Conservation (phyloP, 768 basidiomycete species). For the Postia placenta region DNA sequence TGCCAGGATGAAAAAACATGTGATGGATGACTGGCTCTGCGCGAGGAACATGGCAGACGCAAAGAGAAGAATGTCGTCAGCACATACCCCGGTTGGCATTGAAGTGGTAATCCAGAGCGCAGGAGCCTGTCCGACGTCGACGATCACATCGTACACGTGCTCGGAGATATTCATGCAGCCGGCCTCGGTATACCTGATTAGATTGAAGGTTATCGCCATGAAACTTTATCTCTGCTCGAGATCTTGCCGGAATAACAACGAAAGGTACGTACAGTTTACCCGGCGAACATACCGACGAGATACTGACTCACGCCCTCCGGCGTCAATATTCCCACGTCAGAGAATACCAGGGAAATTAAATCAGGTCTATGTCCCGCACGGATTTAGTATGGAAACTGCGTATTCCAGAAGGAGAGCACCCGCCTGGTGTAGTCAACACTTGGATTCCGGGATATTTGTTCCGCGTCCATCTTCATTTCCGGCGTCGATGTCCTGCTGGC, state of each 20-base stretch:
- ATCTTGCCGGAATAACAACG: constrained; percentile 11
- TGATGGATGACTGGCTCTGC: too few species aligned
- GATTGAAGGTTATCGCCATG: constrained; percentile 27
- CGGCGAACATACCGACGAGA: constrained; percentile 91
- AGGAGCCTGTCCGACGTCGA: neutral
- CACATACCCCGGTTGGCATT: neutral
- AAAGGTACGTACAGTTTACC: constrained; percentile 26
- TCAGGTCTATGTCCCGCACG: constrained; percentile 56
- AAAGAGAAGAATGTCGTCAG: too few species aligned
- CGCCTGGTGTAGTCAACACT: constrained; percentile 93
- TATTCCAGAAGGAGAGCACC: constrained; percentile 10
- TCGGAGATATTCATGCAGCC: constrained; percentile 15
- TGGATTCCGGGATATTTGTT: constrained; percentile 80
- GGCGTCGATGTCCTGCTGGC: constrained; percentile 1
- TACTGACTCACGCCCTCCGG: constrained; percentile 94
- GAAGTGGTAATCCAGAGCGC: too few species aligned
- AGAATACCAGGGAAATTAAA: constrained; percentile 89
- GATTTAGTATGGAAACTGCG: constrained; percentile 11
- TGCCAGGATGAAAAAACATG: neutral
- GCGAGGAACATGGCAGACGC: too few species aligned
- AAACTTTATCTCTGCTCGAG: constrained; percentile 28
- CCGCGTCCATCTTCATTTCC: constrained; percentile 60
- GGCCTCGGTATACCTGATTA: constrained; percentile 16
- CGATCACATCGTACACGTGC: constrained; percentile 14
- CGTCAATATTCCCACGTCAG: constrained; percentile 88